Evolutionary conservation across 495 filamentous ascomycete species (phyloP), one percentile per base, ranked within the genome.

Genomic region (Hypomontagnella monticulosa): DNA sequence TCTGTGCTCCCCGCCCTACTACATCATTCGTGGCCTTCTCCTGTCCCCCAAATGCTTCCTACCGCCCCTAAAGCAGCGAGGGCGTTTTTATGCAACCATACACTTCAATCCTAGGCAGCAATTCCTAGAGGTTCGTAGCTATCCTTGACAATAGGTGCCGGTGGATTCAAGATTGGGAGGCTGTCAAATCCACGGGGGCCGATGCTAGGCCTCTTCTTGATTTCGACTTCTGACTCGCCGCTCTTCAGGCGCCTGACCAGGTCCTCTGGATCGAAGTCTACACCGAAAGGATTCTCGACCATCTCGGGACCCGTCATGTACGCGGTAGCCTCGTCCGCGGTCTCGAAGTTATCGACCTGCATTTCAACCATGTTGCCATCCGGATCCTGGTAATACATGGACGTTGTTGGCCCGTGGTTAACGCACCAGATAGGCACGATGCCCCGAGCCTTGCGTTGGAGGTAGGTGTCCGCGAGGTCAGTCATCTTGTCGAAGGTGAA

Each of bases 351-450:
- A 52, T 82, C 79, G 2, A 80, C 77, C 65, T 84, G 80, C 4
- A 73, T 77, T 66, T 84, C 81, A 42, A 83, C 59, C 41, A 49
- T 27, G 61, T 83, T 83, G 5, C 79, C 79, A 54, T 83, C 81
- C 12, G 80, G 80, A 50, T 83, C 81, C 14, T 62, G 61, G 55
- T 83, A 81, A 57, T 81, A 83, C 3, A 83, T 72, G 38, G 72
- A 77, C 1, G 70, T 80, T 2, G 76, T 81, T 0, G 70, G 66
- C 2, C 80, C 81, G 49, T 83, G 81, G 54, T 82, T 81, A 16
- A 81, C 72, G 44, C 66, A 74, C 77, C 76, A 80, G 7, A 61
- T n/a, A 0, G 80, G 80, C 40, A 71, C 18, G 12, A 82, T 78
- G 0, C 74, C 78, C 12, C 63, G 65, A 0, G 64, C 59, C 56